Evolutionary conservation across 2,329 filamentous ascomycete species (phyloP), one percentile per base, ranked within the genome.

Genomic region (Pyrenophora seminiperda): DNA sequence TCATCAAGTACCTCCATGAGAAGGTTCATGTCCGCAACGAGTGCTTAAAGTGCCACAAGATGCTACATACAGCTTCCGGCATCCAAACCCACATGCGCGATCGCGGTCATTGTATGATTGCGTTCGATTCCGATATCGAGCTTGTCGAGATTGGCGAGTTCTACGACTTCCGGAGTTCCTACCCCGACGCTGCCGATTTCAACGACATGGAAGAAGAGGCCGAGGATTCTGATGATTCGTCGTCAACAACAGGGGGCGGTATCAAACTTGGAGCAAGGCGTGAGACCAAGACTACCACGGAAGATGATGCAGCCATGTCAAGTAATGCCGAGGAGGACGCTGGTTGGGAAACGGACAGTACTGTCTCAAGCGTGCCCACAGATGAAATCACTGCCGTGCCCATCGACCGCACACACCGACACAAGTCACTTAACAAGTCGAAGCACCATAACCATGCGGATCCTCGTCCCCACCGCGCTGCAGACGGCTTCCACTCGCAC

Each of bases 41-140:
- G 72, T 99, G 94, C 72, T 74, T 99, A 38, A 91, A 87, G 69
- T 99, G 94, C 71, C 87, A 89, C 69, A 95, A 94, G 73, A 74
- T 87, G 34, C 90, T 94, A 69, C 84, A 87, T 56, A 92, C 87
- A 10, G 81, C 88, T 0, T 85, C 87, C 49, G 93, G 90, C 14
- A 85, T 92, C 19, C 92, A 97, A 70, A 97, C 92, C 0, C 94
- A 99, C 72, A 99, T 99, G 94, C 87, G 91, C 36, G 94, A 99
- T 72, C 93, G 91, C 70, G 89, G 91, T 1, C 94, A 99, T 75
- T 97, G 93, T 81, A 96, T 92, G 83, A 95, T 99, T 62, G 92
- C 91, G 0, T 99, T 93, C 72, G 86, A 87, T 42, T 88, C 86
- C 0, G 90, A 97, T 69, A 87, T 89, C 29, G 91, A 97, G 68